Evolutionary conservation across 192 early-diverging fungal genomes (phyloP).

Genomic region (Paraglomus brasilianum): DNA sequence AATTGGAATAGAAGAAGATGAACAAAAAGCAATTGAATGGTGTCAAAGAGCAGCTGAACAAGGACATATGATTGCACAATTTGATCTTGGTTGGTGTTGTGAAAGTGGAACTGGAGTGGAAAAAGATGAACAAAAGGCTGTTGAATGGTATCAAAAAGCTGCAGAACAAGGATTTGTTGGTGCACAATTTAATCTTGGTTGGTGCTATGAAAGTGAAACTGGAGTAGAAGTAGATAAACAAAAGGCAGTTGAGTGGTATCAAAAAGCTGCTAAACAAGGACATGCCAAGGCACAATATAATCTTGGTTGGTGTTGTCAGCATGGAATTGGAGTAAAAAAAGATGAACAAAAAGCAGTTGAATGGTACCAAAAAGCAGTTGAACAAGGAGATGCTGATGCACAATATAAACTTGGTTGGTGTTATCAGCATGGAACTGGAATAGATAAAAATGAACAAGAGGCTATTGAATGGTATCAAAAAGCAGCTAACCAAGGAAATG

Average conservation of each 20-base stretch:
- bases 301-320: conserved; percentile 59
- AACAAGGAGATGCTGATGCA: conserved; percentile 69
- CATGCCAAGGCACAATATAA: conserved; percentile 59
- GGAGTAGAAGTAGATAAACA: conserved; percentile 49
- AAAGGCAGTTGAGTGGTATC: conserved; percentile 60
- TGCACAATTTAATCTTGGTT: conserved; percentile 78
- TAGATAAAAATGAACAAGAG: conserved; percentile 59
- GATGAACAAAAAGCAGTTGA: conserved; percentile 51
- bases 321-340: conserved; percentile 55
- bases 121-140: conserved; percentile 45
- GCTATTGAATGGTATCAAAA: conserved; percentile 64
- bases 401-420: conserved; percentile 76
- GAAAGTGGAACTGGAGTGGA: conserved; percentile 57
- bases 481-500: conserved; percentile 56
- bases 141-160: conserved; percentile 53
- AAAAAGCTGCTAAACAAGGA: conserved; percentile 52
- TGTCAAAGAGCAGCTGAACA: conserved; percentile 61
- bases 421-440: conserved; percentile 73
- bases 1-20: conserved; percentile 51
- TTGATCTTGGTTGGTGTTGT: conserved; percentile 59
- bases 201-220: conserved; percentile 61
- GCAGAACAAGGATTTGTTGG: conserved; percentile 58
- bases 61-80: conserved; percentile 54
- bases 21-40: conserved; percentile 54
- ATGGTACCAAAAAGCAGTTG: conserved; percentile 65